Evolutionary conservation across 2,329 filamentous ascomycete genomes (phyloP), one percentile per base, ranked within the genome.

Genomic region (Fusarium floridanum): DNA sequence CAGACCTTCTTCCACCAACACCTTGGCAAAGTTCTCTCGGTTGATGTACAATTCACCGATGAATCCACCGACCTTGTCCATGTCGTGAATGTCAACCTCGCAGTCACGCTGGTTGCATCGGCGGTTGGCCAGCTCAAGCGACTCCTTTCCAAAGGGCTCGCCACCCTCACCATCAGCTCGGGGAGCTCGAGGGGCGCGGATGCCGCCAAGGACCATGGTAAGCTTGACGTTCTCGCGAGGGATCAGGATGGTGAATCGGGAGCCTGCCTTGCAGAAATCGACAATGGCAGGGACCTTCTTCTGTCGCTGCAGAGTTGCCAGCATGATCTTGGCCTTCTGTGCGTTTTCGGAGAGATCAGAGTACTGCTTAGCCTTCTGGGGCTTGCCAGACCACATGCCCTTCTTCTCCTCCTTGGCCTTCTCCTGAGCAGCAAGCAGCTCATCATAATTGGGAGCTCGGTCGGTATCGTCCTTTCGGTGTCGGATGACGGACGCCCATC

Each of bases 261-360:
- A 97, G 34, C 94, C 97, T n/a, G 95, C 94, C 85, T 98, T 98
- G 87, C 97, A 97, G 83, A 97, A 99, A 83, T 99, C 97, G 48
- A 99, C 95, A 77, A 99, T 89, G 12, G 94, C 97, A 9, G 97
- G 95, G 5, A 98, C 92, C 83, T 94, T 96, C 88, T 95, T 96
- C 83, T 98, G 95, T 64, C 96, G 91, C 71, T 97, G 94, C 36
- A 99, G 89, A 24, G 95, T 92, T 12, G 94, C 93, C 41, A 97
- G 89, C 83, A 98, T 95, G 64, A 98, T 92, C 89, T 98, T 98
- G 73, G 97, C 97, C 85, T 98, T 98, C 82, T 98, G 96, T 8
- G 96, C 85, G 70, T 90, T 95, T 83, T 98, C 97, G 6, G 95
- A 98, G 80, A 96, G 95, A 82, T 99, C 97, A 53, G 93, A 89